Evolutionary conservation across 441 rosid species (phyloP), one percentile per base, ranked within the genome.

Genomic region (Populus hybrid): DNA sequence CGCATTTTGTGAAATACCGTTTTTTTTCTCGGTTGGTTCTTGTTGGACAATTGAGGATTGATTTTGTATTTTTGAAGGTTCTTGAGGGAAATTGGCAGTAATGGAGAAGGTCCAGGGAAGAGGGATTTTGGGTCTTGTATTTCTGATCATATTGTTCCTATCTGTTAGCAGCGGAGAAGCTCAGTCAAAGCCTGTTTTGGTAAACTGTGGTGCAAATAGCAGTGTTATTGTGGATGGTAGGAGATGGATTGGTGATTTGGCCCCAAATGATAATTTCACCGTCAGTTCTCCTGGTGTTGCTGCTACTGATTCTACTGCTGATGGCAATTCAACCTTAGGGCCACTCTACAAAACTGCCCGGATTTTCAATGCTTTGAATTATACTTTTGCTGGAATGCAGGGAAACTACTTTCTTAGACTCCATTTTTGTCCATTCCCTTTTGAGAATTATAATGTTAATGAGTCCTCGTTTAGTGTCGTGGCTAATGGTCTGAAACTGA

Each of bases 221-320:
- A 84, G 85, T 78, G 81, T 87, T 18, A 78, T 74, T 75, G 86
- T 87, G 6, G 92, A 85, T 78, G 94, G 93, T 70, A 86, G 99
- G 82, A 89, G 69, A 83, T 95, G 98, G 98, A 76, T 82, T 70
- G 99, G 98, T 28, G 99, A 95, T 75, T 63, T 82, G 81, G 81
- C 75, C 50, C 83, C 88, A 30, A 76, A 80, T 74, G 85, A 65
- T 74, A 91, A 86, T 85, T 69, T 92, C 74, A 88, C 90, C 40
- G 78, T 92, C 16, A 85, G 83, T 69, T 86, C 89, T 66, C 73
- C 84, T 76, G 84, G 86, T 36, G 38, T 73, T 42, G 86, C 87
- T 65, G 86, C 82, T 23, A 71, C 81, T 57, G 76, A 89, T 26
- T 32, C 86, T 4, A 72, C 83, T 65, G 74, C 83, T 5, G 85